These are phyloP conservation scores for Kregervanrija fluxuum DNA, from an alignment of 805 yeast genomes.

Conservation along the genomic window DNA sequence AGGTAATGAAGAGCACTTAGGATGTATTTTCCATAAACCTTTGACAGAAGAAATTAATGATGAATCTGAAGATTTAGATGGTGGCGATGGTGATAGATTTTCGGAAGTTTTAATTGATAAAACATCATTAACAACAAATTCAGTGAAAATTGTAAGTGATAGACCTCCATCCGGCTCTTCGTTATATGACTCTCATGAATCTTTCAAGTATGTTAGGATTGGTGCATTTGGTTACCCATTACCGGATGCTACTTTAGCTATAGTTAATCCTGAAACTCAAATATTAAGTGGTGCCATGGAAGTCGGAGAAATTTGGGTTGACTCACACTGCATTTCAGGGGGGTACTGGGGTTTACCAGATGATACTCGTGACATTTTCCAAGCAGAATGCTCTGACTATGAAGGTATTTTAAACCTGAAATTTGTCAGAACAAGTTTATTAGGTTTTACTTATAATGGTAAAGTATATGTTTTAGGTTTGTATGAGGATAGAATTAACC, in stretches of 20 bases:
- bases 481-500: slow-evolving; percentile 86
- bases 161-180: slow-evolving; percentile 49
- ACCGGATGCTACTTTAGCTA: slow-evolving; percentile 89
- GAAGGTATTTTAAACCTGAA: slow-evolving; percentile 66
- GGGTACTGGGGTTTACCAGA: slow-evolving; percentile 72
- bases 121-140: slow-evolving; percentile 63
- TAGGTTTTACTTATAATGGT: slow-evolving; percentile 85
- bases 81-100: slow-evolving; percentile 31
- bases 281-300: slow-evolving; percentile 65
- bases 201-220: slow-evolving; percentile 53
- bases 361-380: slow-evolving; percentile 70
- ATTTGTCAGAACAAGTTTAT: slow-evolving; percentile 81
- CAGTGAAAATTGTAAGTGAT: slow-evolving; percentile 58
- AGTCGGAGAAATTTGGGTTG: slow-evolving; percentile 98
- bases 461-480: slow-evolving; percentile 83
- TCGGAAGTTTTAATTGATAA: slow-evolving; percentile 69
- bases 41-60: slow-evolving; percentile 31
- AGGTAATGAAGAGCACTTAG: slow-evolving; percentile 58
- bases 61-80: slow-evolving; percentile 18
- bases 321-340: slow-evolving; percentile 83
- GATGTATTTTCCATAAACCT: slow-evolving; percentile 36
- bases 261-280: slow-evolving; percentile 89
- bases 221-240: slow-evolving; percentile 93
- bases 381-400: slow-evolving; percentile 71
- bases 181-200: slow-evolving; percentile 27